Percentiles rank a stretch among this genome's conserved stretches.
phyloP scores from a whole-genome alignment of 1,139 yeast genomes.

The Hanseniaspora uvarum region DNA sequence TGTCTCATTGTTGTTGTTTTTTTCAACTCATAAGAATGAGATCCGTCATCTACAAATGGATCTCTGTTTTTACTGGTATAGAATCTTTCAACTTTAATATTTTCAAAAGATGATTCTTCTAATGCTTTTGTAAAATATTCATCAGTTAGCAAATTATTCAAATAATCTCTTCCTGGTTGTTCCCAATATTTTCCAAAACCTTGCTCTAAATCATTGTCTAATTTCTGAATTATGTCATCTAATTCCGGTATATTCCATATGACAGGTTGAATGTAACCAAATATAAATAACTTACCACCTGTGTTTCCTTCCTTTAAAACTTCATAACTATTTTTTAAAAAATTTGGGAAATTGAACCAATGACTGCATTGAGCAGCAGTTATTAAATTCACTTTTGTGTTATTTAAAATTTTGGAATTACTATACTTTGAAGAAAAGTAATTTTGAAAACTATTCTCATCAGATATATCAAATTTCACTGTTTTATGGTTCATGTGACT shows the following conservation, averaged over 20 bases:
- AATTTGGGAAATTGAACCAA: slow-evolving; percentile 55
- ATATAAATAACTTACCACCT: slow-evolving; percentile 58
- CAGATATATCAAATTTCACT: slow-evolving; percentile 23
- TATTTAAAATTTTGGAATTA: slow-evolving; percentile 3
- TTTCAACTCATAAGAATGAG: slow-evolving; percentile 29
- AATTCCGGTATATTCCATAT: slow-evolving; percentile 36
- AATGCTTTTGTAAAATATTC: slow-evolving; percentile 29
- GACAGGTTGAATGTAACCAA: slow-evolving; percentile 71
- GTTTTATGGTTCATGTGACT: slow-evolving; percentile 19
- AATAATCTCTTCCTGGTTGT: slow-evolving; percentile 55
- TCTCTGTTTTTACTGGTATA: slow-evolving; percentile 30
- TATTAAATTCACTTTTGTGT: slow-evolving; percentile 45
- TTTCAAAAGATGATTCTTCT: slow-evolving; percentile 35
- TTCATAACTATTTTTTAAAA: slow-evolving; percentile 42
- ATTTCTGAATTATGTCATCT: slow-evolving; percentile 33
- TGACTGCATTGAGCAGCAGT: slow-evolving; percentile 72
- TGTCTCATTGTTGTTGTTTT: slow-evolving; percentile 38
- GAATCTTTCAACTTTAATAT: slow-evolving; percentile 37
- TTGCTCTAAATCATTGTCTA: slow-evolving; percentile 32
- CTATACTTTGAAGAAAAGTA: slow-evolving; percentile 14
- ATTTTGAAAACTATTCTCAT: slow-evolving; percentile 28
- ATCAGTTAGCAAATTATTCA: slow-evolving; percentile 40
- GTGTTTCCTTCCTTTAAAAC: slow-evolving; percentile 36
- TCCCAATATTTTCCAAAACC: slow-evolving; percentile 65
- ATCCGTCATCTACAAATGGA: slow-evolving; percentile 22